Evolutionary conservation across 352 stramenopile species (phyloP), one percentile per base, ranked within the genome.

Genomic region (Globisporangium acanthophoron): DNA sequence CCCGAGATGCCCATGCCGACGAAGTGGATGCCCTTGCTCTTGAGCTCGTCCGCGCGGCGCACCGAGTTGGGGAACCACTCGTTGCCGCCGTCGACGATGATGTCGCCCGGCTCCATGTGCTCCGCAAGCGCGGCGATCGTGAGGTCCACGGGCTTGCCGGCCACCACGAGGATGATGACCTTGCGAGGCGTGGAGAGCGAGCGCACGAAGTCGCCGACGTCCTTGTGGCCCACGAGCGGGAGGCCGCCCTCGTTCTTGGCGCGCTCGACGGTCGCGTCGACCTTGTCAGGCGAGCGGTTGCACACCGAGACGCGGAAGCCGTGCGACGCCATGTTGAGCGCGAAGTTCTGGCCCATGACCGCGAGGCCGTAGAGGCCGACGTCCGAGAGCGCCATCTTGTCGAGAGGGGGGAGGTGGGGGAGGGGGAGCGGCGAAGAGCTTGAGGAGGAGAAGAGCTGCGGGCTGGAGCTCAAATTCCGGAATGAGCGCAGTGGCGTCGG

Each of bases 21-120:
- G 68, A 98, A 99, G 57, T 97, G 78, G 69, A 99, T 98, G 47
- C 94, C 93, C 78, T 98, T 98, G 41, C 75, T 65, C 66, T 94
- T 82, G 37, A 99, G 79, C 70, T 98, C 87, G 66, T 97, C 76
- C 0, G 81, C 78, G 60, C 97, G 88, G 52, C 97, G 92, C 64
- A 99, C 76, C 24, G 85, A 96, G 78, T 99, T 99, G 16, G 96
- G 95, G 71, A 97, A 99, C 97, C 96, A 99, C 83, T 99, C 97
- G 85, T 99, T 99, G 33, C 97, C 97, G 45, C 97, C 97, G 76
- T 99, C 97, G 39, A 99, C 88, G 64, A 99, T 96, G 53, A 99
- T 91, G 84, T 99, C 97, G 15, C 96, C 97, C 41, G 78, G 66
- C 67, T 98, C 93, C 71, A 98, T 84, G 76, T 90, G 78, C 65